Evolutionary conservation across 169 alveolate genomes (phyloP).

Genomic region (Cryptosporidium muris): DNA sequence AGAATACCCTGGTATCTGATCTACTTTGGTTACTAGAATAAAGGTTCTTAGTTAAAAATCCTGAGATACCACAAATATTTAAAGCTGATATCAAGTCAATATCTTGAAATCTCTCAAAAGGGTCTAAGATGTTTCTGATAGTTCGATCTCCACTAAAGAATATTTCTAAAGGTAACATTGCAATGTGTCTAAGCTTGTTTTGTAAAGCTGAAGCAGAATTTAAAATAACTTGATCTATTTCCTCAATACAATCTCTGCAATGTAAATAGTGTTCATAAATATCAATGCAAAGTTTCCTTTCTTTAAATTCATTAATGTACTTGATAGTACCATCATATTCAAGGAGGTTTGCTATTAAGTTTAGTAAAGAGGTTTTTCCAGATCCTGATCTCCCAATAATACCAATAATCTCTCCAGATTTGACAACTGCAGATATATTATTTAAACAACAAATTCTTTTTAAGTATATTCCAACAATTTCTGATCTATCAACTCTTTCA

Average conservation of each 20-base stretch:
- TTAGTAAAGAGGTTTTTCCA: slow-evolving; percentile 52
- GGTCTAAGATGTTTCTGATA: slow-evolving; percentile 33
- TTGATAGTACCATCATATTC: slow-evolving; percentile 16
- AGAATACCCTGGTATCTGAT: neutral
- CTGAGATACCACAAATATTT: slow-evolving; percentile 32
- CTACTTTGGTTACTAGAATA: neutral
- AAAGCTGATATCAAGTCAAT: slow-evolving; percentile 41
- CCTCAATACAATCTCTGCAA: slow-evolving; percentile 17
- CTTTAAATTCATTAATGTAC: neutral
- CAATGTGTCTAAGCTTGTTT: slow-evolving; percentile 28
- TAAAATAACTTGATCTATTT: slow-evolving; percentile 32
- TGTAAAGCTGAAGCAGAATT: neutral
- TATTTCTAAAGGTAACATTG: slow-evolving; percentile 66
- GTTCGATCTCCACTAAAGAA: slow-evolving; percentile 45
- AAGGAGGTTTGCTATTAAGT: slow-evolving; percentile 48
- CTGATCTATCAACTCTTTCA: slow-evolving; percentile 54
- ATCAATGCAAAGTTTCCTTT: neutral
- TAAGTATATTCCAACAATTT: slow-evolving; percentile 26
- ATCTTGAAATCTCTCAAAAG: slow-evolving; percentile 20
- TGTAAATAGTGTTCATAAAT: slow-evolving; percentile 2
- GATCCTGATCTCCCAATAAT: slow-evolving; percentile 69
- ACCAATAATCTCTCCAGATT: slow-evolving; percentile 56
- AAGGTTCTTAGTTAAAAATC: neutral
- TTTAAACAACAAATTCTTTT: slow-evolving; percentile 28
- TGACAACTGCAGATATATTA: slow-evolving; percentile 32